Evolutionary conservation across 164 flowering plant species (phyloP).

Genomic region (Aristolochia fimbriata): DNA sequence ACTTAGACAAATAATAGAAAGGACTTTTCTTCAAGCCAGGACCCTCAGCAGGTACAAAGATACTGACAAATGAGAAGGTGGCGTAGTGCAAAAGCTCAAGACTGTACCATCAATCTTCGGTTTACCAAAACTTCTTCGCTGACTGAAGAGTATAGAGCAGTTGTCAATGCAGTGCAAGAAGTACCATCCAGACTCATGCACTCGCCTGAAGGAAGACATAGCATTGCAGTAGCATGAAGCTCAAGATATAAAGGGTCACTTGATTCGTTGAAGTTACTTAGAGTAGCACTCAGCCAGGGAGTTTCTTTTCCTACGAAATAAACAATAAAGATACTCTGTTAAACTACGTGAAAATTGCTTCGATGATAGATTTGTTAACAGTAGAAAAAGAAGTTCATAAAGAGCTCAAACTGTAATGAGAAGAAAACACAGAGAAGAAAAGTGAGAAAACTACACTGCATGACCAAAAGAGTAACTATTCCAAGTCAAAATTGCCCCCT

Average conservation of each 20-base stretch:
- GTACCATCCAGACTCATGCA: slow-evolving; percentile 83
- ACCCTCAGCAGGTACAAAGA: background rate
- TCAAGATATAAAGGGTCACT: slow-evolving; percentile 53
- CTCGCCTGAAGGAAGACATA: slow-evolving; percentile 86
- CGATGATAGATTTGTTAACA: no score
- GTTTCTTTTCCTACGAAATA: slow-evolving; percentile 44
- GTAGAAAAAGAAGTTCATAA: no score
- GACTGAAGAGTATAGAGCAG: slow-evolving; percentile 88
- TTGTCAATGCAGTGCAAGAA: slow-evolving; percentile 68
- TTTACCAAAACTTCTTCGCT: slow-evolving; percentile 59
- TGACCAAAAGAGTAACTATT: no score
- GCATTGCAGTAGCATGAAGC: slow-evolving; percentile 80
- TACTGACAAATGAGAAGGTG: background rate
- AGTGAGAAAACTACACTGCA: no score
- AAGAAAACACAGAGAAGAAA: no score
- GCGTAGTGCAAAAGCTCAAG: background rate
- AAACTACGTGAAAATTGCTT: no score
- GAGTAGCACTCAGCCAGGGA: slow-evolving; percentile 54
- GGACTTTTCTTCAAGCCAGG: background rate
- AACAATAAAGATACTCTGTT: no score
- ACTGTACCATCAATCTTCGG: slow-evolving; percentile 71
- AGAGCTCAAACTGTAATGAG: no score
- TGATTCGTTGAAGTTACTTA: slow-evolving; percentile 39
- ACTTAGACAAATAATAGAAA: background rate
- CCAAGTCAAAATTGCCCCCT: no score